Base-by-base conservation (phyloP, 768 basidiomycete species). In the Boletus vinaceobasis region DNA sequence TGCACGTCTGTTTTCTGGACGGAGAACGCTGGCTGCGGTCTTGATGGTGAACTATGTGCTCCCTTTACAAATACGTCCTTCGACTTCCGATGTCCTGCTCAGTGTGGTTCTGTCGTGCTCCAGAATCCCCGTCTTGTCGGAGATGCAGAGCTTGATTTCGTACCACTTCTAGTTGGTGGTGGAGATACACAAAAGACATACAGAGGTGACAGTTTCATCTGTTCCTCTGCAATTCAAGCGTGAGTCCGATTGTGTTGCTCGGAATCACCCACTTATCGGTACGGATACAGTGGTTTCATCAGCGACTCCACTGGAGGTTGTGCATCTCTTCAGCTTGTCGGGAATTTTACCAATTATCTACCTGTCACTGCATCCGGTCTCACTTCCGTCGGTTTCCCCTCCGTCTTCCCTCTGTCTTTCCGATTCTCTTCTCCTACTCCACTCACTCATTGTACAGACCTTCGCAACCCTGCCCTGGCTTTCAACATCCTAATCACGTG, bases 101-200 rank as follows among this genome's bases (percentile, higher is more conserved):
- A 82, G 49, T 89, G 89, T 61, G 73, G 75, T 44, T 71, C 70
- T 23, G 81, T 86, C 42, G 79, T 85, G 42, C 73, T 92, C 39
- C 80, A 84, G 60, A 92, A 93, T 64, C 83, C 85, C 15, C 77
- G 89, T 48, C 81, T 88, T 0, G 78, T 95, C 26, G 92, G 93
- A 23, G 69, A 81, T 46, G 71, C 82, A 52, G 75, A 85, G 57
- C 76, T 86, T 35, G 82, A 80, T 43, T 89, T 83, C 60, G 78
- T 81, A 21, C 90, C 91, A 7, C 75, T 93, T 23, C 77, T 94
- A 44, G 87, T 94, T 2, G 92, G 93, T n/a, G 93, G 93, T 17
- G 90, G 91, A 3, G 90, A 92, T 71, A 57, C 57, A 1, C 76
- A 84, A 44, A 65, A 66, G 38, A 93, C 90, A 5, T 94, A 93